Evolutionary conservation across 1,284 basidiomycete genomes (phyloP), one percentile per base, ranked within the genome.

Genomic region (Ustilago hordei): DNA sequence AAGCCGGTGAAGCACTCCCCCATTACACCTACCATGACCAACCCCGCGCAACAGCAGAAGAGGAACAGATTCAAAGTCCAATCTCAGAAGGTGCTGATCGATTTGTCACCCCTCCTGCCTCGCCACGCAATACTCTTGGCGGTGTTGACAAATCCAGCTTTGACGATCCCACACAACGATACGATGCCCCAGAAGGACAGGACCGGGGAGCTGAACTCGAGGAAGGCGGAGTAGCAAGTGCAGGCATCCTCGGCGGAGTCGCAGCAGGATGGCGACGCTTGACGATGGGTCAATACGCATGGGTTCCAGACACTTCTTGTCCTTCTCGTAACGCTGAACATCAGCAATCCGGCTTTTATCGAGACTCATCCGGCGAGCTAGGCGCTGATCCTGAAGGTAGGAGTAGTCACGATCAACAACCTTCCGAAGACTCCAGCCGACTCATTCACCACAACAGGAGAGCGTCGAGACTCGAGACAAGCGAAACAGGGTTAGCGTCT

Each of bases 191-290:
- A 3, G 41, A 54, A 4, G 62, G 34, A 11, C 31, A 13, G 1
- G 38, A 34, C 23, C 23, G 23, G 1, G 57, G 61, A 11, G 52
- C 65, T 13, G 53, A 62, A 17, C 50, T 57, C 0, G 53, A 56
- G 7, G 74, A 65, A 39, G 56, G 55, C 0, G 55, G 74, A 7
- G 69, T 64, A 7, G 79, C 69, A 8, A 66, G 67, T 34, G 64
- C 68, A 4, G 74, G 77, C 6, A 65, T 81, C 58, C 38, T 81
- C 8, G 78, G 79, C 17, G 74, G 78, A 13, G 53, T 80, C 17
- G 70, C 77, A 0, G 70, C 78, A 23, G 79, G 79, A 12, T 80
- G 78, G 79, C 64, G 71, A 6, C 69, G 79, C 6, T 55, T 79
- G 59, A 80, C 78, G n/a, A 74, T 74, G 70, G 78, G 74, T 8